Evolutionary conservation across 1,284 basidiomycete species (phyloP).

Genomic region (Vanrija pseudolonga): DNA sequence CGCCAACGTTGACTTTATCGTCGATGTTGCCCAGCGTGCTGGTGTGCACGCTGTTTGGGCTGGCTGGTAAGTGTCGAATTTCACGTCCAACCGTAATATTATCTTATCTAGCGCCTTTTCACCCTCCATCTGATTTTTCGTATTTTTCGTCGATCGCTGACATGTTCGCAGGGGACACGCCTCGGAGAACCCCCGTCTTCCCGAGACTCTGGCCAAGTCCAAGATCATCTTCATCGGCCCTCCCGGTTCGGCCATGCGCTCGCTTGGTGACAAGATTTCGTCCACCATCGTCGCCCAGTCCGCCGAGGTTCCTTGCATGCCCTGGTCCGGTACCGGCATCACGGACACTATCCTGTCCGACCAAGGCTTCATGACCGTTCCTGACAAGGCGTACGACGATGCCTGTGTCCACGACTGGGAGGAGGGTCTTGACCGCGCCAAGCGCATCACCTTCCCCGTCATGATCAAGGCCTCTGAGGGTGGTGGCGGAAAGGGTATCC

Average conservation of each 20-base stretch:
- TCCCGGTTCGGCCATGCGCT: constrained; percentile 97
- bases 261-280: constrained; percentile 98
- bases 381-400: constrained; percentile 81
- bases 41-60: constrained; percentile 99
- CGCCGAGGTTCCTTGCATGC: constrained; percentile 96
- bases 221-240: constrained; percentile 99
- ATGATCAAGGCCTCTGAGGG: constrained; percentile 99
- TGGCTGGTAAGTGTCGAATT: constrained; percentile 66
- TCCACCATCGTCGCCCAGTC: constrained; percentile 98
- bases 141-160: not conserved
- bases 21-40: constrained; percentile 94
- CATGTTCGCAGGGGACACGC: constrained; percentile 71
- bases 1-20: constrained; percentile 98
- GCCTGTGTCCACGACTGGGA: constrained; percentile 90
- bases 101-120: constrained; percentile 2
- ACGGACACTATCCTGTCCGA: constrained; percentile 80
- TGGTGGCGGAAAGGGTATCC: constrained; percentile 97
- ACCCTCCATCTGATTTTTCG: not conserved
- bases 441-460: constrained; percentile 91
- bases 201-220: constrained; percentile 85
- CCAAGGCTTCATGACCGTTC: constrained; percentile 88
- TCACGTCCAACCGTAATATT: constrained; percentile 1
- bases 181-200: constrained; percentile 97
- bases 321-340: constrained; percentile 97
- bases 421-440: constrained; percentile 77